Conservation (phyloP, 768 basidiomycete species). For the Xanthoconium stramineum region DNA sequence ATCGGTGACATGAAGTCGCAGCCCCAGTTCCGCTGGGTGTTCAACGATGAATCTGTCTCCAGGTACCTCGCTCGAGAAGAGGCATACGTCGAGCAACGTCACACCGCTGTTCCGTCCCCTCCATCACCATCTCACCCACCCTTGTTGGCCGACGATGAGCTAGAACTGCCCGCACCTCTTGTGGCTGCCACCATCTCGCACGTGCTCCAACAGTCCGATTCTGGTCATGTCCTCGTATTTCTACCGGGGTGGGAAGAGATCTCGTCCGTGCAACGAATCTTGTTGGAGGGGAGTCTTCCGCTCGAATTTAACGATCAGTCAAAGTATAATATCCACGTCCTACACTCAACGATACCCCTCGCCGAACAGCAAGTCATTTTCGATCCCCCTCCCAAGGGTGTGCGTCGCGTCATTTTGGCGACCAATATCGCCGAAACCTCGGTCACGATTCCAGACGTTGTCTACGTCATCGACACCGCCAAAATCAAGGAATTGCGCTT, state of each 20-base stretch:
- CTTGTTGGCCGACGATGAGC: conserved; percentile 43
- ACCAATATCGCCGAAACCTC: conserved; percentile 97
- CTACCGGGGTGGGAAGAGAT: conserved; percentile 96
- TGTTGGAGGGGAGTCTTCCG: conserved; percentile 52
- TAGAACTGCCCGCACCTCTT: conserved; percentile 78
- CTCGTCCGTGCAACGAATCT: conserved; percentile 57
- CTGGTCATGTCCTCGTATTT: conserved; percentile 89
- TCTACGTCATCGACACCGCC: conserved; percentile 89
- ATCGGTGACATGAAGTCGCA: conserved; percentile 45
- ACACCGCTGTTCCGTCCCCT: not conserved
- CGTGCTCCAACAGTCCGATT: conserved; percentile 67
- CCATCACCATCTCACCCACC: conserved; percentile 7
- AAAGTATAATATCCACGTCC: conserved; percentile 68
- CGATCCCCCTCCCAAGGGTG: conserved; percentile 70
- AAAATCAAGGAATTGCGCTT: conserved; percentile 87
- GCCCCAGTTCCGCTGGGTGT: conserved; percentile 56
- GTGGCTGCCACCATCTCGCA: conserved; percentile 80
- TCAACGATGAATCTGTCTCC: conserved; percentile 62
- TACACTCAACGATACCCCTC: conserved; percentile 88
- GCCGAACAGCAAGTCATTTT: conserved; percentile 89
- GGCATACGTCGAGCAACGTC: conserved; percentile 13
- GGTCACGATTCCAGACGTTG: conserved; percentile 91
- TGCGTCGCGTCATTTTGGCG: conserved; percentile 85
- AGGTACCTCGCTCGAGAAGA: conserved; percentile 70
- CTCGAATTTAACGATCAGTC: conserved; percentile 57